Base-by-base conservation (phyloP, 2,329 filamentous ascomycete species). In the Alternaria sp. region DNA sequence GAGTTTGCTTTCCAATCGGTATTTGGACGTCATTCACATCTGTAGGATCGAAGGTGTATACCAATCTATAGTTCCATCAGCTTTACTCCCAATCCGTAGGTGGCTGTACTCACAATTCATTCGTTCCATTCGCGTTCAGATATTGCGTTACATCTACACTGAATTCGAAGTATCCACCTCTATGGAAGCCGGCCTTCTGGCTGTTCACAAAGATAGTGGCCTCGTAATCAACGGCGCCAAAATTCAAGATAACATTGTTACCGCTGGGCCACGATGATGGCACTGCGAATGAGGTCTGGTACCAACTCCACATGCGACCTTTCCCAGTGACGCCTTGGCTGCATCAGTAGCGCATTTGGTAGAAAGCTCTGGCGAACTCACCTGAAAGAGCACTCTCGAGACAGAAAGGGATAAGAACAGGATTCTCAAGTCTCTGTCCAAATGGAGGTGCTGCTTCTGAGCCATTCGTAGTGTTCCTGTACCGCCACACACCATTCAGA, bases 41-140 rank as follows among this genome's bases (percentile, higher is more conserved):
- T 0, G 89, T 90, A 0, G 89, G 89, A 60, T 91, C 89, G 52
- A 85, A 84, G 0, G 89, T 88, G 65, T 87, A 88, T 2, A 91
- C 86, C 23, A 86, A 79, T 5, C 86, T 88, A 46, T 4, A 11
- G n/a, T 42, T 0, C 14, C 21, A 9, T 42, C 26, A 51, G 41
- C 51, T 21, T 29, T 13, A 13, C 13, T n/a, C 4, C 6, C 7
- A 34, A 26, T 5, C 9, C n/a, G 5, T 21, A 2, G 7, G 28
- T 6, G 7, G 33, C 17, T n/a, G 29, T 17, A 73, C 70, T 52
- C 69, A 87, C 82, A 89, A 70, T 54, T 84, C 81, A 67, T 89
- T 89, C 0, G 78, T 74, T 4, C 79, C 80, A 31, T 80, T 80
- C 1, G 65, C 58, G 7, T 70, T 71, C 23, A 82, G 60, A 42